Evolutionary conservation across 306 rosid species (phyloP).

Genomic region (Lotus japonicus): DNA sequence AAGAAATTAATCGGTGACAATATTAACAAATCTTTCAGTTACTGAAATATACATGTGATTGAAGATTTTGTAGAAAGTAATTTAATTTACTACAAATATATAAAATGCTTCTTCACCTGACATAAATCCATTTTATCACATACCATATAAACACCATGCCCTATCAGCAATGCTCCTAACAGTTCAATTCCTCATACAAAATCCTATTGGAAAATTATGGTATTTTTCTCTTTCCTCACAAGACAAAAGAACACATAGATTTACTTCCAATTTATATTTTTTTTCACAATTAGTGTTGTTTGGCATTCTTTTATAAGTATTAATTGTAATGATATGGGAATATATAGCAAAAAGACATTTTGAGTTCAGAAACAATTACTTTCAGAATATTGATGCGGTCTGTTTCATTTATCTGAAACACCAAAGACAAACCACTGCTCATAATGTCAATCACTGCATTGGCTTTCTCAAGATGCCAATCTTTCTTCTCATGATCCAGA

Average conservation of each 20-base stretch:
- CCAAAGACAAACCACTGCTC: constrained; percentile 84
- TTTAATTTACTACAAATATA: background rate
- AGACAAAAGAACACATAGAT: constrained; percentile 11
- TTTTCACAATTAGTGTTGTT: background rate
- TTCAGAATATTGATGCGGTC: constrained; percentile 89
- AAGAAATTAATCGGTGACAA: background rate
- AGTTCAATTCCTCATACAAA: background rate
- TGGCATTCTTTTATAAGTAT: background rate
- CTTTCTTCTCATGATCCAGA: constrained; percentile 36
- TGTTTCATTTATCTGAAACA: constrained; percentile 76
- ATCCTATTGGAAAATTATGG: background rate
- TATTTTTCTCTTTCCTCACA: background rate
- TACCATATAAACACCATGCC: background rate
- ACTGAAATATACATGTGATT: background rate
- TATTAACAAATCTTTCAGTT: background rate
- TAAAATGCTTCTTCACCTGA: background rate
- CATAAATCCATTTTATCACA: constrained; percentile 1
- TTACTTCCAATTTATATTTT: background rate
- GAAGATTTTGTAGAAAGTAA: background rate
- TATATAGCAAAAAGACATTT: constrained; percentile 1
- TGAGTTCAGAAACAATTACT: constrained; percentile 48
- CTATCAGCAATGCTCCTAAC: background rate
- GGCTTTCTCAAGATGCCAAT: constrained; percentile 85
- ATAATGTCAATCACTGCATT: constrained; percentile 89
- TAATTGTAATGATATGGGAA: background rate